These are phyloP conservation scores for Phytophthora syringae DNA, from an alignment of 352 stramenopile genomes.

Conservation along the genomic window DNA sequence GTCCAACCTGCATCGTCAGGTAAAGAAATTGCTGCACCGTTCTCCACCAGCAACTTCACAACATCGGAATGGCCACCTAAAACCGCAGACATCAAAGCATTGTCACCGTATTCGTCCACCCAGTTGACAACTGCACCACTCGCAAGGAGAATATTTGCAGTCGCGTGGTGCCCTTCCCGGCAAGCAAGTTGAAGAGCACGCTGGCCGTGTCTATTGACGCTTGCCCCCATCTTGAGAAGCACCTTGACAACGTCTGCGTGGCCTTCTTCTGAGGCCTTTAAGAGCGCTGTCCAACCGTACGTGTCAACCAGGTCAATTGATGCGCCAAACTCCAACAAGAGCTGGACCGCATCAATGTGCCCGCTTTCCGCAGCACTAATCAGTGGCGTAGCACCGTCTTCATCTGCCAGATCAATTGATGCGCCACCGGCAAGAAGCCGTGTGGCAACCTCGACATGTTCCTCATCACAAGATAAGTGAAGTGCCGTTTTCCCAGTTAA, in stretches of 20 bases:
- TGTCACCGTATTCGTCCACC: neutral
- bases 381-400: too few species aligned
- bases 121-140: neutral
- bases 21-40: neutral
- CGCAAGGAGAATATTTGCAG: neutral
- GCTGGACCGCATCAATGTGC: too few species aligned
- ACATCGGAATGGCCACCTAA: neutral
- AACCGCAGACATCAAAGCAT: neutral
- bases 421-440: too few species aligned
- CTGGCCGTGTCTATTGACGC: neutral
- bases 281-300: too few species aligned
- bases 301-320: too few species aligned
- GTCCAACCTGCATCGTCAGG: slow-evolving; percentile 4
- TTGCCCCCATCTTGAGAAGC: neutral
- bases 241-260: neutral
- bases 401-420: too few species aligned
- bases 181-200: neutral
- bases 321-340: too few species aligned
- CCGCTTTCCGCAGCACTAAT: too few species aligned
- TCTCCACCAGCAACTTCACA: slow-evolving; percentile 1
- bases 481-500: too few species aligned
- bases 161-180: too few species aligned
- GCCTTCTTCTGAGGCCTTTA: neutral
- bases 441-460: too few species aligned
- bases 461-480: too few species aligned